phyloP scores from a whole-genome alignment of 2,329 filamentous ascomycete genomes.

The Diplodia sapinea region DNA sequence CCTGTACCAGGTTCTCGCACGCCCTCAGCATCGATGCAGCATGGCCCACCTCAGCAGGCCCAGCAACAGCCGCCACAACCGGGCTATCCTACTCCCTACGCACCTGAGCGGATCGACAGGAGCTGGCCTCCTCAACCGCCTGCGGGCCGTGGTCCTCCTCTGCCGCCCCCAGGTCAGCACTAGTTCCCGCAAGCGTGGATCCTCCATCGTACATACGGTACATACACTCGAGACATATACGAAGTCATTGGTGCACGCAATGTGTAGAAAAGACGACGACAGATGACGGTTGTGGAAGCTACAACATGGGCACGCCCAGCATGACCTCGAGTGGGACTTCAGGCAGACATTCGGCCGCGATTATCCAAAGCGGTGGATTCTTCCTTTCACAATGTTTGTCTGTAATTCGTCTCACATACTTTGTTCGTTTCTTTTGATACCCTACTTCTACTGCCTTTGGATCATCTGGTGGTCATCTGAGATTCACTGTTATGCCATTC shows the following conservation, averaged over 20 bases:
- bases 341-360: background rate
- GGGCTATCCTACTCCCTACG: constrained; percentile 37
- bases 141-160: constrained; percentile 16
- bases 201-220: constrained; percentile 18
- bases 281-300: background rate
- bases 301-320: background rate
- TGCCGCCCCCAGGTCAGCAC: constrained; percentile 26
- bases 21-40: constrained; percentile 33
- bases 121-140: constrained; percentile 36
- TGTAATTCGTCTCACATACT: constrained; percentile 8
- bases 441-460: constrained; percentile 25
- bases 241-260: constrained; percentile 3
- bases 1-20: constrained; percentile 26
- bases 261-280: background rate
- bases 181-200: constrained; percentile 7
- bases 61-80: constrained; percentile 32
- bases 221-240: constrained; percentile 13
- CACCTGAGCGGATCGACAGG: constrained; percentile 39
- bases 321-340: background rate
- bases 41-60: constrained; percentile 32
- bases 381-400: constrained; percentile 1
- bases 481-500: constrained; percentile 7
- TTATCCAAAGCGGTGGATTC: background rate
- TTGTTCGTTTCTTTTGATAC: constrained; percentile 31
- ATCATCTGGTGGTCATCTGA: constrained; percentile 23